phyloP scores from a whole-genome alignment of 495 filamentous ascomycete species.

The Neurospora sp. region DNA sequence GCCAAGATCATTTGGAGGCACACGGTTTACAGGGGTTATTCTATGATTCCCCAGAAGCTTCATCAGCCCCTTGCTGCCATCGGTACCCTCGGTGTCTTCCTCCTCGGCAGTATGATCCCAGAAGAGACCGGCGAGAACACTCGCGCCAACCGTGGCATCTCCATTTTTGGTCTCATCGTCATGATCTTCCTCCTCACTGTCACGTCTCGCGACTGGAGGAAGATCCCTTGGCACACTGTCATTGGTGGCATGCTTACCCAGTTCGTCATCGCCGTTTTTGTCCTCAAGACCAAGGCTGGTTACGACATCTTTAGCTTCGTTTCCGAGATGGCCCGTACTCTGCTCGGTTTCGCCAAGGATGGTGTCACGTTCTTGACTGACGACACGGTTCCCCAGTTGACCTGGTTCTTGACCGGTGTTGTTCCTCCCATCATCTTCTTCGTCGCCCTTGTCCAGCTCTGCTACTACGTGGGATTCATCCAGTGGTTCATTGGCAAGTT shows the following conservation, averaged over 20 bases:
- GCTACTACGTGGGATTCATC: slow-evolving; percentile 66
- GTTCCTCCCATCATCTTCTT: slow-evolving; percentile 89
- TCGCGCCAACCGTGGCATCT: slow-evolving; percentile 65
- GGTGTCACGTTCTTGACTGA: slow-evolving; percentile 65
- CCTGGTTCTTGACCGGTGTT: slow-evolving; percentile 64
- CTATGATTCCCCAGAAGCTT: slow-evolving; percentile 50
- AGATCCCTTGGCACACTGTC: slow-evolving; percentile 78
- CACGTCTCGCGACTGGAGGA: slow-evolving; percentile 61
- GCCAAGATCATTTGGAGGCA: slow-evolving; percentile 55
- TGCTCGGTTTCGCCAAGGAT: slow-evolving; percentile 61
- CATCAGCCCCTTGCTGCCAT: slow-evolving; percentile 49
- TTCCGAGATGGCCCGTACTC: slow-evolving; percentile 52
- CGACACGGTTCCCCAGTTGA: slow-evolving; percentile 24
- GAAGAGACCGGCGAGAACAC: slow-evolving; percentile 64
- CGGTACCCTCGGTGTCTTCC: slow-evolving; percentile 54
- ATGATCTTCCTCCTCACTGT: slow-evolving; percentile 55
- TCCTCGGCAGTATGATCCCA: slow-evolving; percentile 65
- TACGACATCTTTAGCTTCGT: slow-evolving; percentile 86
- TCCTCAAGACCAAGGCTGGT: slow-evolving; percentile 65
- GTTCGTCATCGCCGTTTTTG: slow-evolving; percentile 81
- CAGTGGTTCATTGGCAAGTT: slow-evolving; percentile 86
- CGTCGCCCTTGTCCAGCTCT: slow-evolving; percentile 71
- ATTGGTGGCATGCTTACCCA: slow-evolving; percentile 78
- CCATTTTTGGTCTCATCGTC: slow-evolving; percentile 68
- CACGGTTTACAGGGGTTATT: slow-evolving; percentile 43